Conservation (phyloP, 2,329 filamentous ascomycete genomes). For the Fusarium sp. region DNA sequence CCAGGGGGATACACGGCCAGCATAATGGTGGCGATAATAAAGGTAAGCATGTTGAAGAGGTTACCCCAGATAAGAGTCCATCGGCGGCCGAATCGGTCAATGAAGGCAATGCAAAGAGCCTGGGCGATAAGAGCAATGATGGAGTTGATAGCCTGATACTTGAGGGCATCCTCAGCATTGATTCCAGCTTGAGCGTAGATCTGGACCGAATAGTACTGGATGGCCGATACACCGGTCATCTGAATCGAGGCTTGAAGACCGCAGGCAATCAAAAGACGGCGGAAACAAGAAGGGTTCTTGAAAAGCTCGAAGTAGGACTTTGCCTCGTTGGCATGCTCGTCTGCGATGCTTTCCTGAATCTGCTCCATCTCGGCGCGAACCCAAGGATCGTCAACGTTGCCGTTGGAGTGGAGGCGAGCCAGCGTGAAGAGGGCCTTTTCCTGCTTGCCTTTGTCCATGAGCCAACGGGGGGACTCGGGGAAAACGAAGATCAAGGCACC, state of each 20-base stretch:
- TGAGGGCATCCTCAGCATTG: conserved; percentile 71
- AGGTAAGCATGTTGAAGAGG: conserved; percentile 76
- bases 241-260: conserved; percentile 78
- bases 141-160: conserved; percentile 82
- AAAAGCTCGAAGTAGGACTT: conserved; percentile 80
- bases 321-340: conserved; percentile 76
- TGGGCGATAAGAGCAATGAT: conserved; percentile 78
- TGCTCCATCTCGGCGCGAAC: conserved; percentile 79
- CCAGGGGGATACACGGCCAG: conserved; percentile 69
- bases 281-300: conserved; percentile 71
- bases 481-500: conserved; percentile 41
- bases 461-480: conserved; percentile 47
- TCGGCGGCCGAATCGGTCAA: conserved; percentile 78
- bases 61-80: conserved; percentile 81
- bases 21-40: conserved; percentile 74
- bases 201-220: conserved; percentile 78
- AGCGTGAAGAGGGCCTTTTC: conserved; percentile 76
- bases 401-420: conserved; percentile 77
- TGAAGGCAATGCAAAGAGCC: conserved; percentile 74
- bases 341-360: conserved; percentile 74
- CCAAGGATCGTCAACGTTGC: conserved; percentile 74
- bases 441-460: conserved; percentile 77
- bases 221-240: conserved; percentile 81
- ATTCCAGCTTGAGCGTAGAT: conserved; percentile 81
- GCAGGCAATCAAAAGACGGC: conserved; percentile 77